Evolutionary conservation across 2,329 filamentous ascomycete species (phyloP).

Genomic region (Phoma sp.): DNA sequence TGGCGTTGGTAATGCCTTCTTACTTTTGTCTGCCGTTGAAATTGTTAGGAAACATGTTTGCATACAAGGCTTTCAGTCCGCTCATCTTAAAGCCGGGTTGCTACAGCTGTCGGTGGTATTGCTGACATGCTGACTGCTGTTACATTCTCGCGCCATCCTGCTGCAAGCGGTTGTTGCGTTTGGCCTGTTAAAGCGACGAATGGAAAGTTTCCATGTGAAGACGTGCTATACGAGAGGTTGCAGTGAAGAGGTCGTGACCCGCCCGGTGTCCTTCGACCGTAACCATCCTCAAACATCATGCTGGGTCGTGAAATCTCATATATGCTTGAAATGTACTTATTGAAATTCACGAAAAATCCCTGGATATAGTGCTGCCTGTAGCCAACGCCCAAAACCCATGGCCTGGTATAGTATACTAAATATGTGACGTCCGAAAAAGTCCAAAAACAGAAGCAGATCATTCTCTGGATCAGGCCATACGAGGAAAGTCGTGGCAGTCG

Average conservation of each 20-base stretch:
- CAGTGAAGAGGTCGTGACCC: constrained; percentile 4
- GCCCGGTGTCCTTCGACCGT: not conserved
- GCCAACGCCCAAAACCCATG: constrained; percentile 23
- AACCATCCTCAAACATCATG: not conserved
- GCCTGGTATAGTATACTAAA: constrained; percentile 23
- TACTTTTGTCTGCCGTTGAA: not conserved
- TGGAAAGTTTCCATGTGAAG: not conserved
- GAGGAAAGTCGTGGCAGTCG: constrained; percentile 15
- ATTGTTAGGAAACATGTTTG: not conserved
- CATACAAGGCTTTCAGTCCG: not conserved
- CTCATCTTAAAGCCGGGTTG: not conserved
- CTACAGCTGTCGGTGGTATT: not conserved
- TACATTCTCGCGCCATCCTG: constrained; percentile 9
- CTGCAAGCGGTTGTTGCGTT: constrained; percentile 14
- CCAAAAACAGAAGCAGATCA: not conserved
- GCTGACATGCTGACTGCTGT: constrained; percentile 13
- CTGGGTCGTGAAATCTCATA: not conserved
- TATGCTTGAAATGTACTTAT: constrained; percentile 6
- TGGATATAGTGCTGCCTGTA: constrained; percentile 32
- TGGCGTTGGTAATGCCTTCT: not conserved
- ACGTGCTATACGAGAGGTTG: constrained; percentile 12
- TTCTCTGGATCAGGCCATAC: not conserved
- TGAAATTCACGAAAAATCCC: constrained; percentile 13
- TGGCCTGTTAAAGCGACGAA: constrained; percentile 8
- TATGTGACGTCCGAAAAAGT: constrained; percentile 10